Evolutionary conservation across 2,329 filamentous ascomycete species (phyloP).

Genomic region (Aspergillus sp.): DNA sequence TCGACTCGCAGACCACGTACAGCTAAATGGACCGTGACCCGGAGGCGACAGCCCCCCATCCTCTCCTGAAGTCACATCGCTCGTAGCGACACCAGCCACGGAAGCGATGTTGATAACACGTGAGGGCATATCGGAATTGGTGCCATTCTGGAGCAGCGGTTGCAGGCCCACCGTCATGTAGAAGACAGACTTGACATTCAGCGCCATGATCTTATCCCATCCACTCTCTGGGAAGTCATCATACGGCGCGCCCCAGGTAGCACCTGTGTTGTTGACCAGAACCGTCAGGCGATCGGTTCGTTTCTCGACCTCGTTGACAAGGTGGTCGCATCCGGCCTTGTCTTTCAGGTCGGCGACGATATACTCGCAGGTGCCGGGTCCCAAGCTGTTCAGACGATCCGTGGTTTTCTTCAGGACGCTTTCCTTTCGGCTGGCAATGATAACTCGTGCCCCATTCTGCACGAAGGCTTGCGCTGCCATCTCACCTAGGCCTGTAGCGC

Average conservation of each 20-base stretch:
- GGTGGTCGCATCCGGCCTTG: conserved; percentile 1
- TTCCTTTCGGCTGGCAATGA: conserved; percentile 9
- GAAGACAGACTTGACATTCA: conserved; percentile 6
- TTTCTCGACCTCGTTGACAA: neutral
- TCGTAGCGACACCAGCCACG: neutral
- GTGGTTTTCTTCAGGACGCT: neutral
- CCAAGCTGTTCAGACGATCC: conserved; percentile 2
- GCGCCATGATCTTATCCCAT: conserved; percentile 7
- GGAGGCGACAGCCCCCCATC: conserved; percentile 3
- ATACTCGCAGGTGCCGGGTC: conserved; percentile 1
- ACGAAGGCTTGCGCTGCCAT: conserved; percentile 7
- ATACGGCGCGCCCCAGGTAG: conserved; percentile 5
- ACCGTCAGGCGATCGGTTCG: conserved; percentile 4
- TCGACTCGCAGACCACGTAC: neutral
- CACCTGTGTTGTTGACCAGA: conserved; percentile 4
- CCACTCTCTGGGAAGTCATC: conserved; percentile 4
- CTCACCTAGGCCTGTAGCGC: neutral
- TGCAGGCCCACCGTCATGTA: conserved; percentile 4
- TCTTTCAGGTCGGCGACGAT: conserved; percentile 4
- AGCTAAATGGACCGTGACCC: conserved; percentile 3
- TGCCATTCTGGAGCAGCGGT: neutral
- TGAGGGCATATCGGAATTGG: neutral
- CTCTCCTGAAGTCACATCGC: conserved; percentile 1
- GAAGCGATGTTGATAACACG: conserved; percentile 5
- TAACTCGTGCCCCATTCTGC: conserved; percentile 4